These are phyloP conservation scores for Taphrina confusa DNA, from an alignment of 1,139 yeast species.

Conservation along the genomic window DNA sequence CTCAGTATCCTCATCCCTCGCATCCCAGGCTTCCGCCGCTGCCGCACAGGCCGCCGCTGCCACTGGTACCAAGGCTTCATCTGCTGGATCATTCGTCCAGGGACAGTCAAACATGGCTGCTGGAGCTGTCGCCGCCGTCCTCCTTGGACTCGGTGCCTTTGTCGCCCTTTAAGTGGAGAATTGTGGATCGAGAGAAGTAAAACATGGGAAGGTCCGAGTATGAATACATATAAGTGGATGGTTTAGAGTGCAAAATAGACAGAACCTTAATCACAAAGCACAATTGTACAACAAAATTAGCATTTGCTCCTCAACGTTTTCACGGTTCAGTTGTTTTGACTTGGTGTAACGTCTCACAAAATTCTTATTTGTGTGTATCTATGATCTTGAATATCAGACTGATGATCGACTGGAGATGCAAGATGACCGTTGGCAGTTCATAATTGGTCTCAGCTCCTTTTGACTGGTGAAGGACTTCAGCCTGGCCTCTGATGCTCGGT, in stretches of 20 bases:
- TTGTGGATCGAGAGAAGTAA: neutral
- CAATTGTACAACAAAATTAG: slow-evolving; percentile 3
- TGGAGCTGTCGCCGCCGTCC: slow-evolving; percentile 31
- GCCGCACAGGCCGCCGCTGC: slow-evolving; percentile 27
- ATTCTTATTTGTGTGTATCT: no score
- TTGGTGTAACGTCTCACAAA: no score
- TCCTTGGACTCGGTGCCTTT: slow-evolving; percentile 30
- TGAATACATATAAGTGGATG: neutral
- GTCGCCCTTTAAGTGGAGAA: slow-evolving; percentile 24
- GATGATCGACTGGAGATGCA: no score
- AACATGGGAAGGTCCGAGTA: neutral
- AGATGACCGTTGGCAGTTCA: no score
- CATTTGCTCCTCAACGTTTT: no score
- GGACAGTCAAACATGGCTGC: slow-evolving; percentile 9
- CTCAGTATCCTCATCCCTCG: slow-evolving; percentile 24
- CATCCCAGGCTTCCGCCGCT: slow-evolving; percentile 27
- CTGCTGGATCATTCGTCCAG: slow-evolving; percentile 10
- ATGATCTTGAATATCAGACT: no score
- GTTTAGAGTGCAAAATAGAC: neutral
- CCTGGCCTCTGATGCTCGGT: no score
- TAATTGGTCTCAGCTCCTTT: no score
- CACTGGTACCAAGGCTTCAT: slow-evolving; percentile 9
- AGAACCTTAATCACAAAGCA: neutral
- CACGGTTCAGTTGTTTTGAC: no score
- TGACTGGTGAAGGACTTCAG: no score